Percentiles rank a stretch among this genome's conserved stretches.
phyloP scores from a whole-genome alignment of 345 rosid species.

The Populus deltoides region DNA sequence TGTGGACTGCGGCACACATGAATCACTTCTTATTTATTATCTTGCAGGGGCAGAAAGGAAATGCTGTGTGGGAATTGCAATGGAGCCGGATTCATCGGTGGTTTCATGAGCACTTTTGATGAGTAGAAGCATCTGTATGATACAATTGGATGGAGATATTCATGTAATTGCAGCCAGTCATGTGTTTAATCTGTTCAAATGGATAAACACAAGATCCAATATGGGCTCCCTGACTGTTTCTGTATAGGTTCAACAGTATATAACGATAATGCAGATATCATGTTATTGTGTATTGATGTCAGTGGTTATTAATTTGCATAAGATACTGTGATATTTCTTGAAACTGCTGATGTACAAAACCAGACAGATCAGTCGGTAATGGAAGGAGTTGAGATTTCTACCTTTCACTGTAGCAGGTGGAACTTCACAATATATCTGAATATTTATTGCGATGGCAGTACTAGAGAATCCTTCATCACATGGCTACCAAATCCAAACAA shows the following conservation, averaged over 20 bases:
- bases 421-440: too few relatives aligned
- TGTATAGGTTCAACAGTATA: background rate
- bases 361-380: too few relatives aligned
- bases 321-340: background rate
- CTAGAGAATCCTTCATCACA: too few relatives aligned
- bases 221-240: background rate
- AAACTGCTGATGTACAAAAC: background rate
- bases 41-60: slow-evolving; percentile 49
- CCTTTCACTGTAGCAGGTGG: too few relatives aligned
- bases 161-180: background rate
- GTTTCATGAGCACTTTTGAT: slow-evolving; percentile 58
- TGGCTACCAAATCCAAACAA: background rate
- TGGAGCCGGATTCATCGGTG: slow-evolving; percentile 67
- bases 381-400: too few relatives aligned
- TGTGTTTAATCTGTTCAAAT: background rate
- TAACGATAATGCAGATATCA: background rate
- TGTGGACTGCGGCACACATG: background rate
- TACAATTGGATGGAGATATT: background rate
- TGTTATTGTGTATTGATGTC: background rate
- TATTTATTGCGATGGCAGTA: background rate
- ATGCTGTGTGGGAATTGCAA: slow-evolving; percentile 60
- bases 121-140: slow-evolving; percentile 29
- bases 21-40: background rate
- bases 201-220: background rate
- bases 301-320: background rate